Evolutionary conservation across 768 basidiomycete species (phyloP).

Genomic region (Mycena crocata): DNA sequence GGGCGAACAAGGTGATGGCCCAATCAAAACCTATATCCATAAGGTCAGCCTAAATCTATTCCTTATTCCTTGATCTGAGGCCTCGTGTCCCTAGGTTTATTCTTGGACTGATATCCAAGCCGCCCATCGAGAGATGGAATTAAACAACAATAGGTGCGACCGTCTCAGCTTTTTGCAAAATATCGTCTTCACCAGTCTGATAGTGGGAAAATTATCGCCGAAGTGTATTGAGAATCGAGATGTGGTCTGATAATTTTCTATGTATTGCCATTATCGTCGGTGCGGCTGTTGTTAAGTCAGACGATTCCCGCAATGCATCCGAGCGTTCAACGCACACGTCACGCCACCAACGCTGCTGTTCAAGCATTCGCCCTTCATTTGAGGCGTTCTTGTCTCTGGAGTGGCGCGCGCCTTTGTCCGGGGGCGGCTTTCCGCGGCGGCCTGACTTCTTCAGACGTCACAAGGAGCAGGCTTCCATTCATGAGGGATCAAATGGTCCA

Average conservation of each 20-base stretch:
- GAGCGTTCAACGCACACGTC: not conserved
- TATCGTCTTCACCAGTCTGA: conserved; percentile 15
- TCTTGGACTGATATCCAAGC: conserved; percentile 82
- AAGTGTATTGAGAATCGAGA: conserved; percentile 39
- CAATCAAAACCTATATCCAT: conserved; percentile 81
- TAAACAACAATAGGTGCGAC: conserved; percentile 61
- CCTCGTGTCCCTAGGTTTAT: conserved; percentile 66
- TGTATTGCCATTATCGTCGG: not conserved
- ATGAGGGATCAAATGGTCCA: not conserved
- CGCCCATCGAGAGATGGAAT: conserved; percentile 89
- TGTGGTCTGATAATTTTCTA: not conserved
- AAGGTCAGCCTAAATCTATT: conserved; percentile 59
- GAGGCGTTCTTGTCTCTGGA: not conserved
- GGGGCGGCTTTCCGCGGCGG: not conserved
- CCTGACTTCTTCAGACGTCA: conserved; percentile 15
- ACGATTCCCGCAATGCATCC: not conserved
- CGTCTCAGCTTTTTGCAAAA: conserved; percentile 28
- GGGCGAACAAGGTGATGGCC: conserved; percentile 64
- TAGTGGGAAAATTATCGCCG: conserved; percentile 62
- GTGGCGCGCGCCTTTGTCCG: not conserved
- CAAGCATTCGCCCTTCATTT: conserved; percentile 16
- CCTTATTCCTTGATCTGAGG: conserved; percentile 13
- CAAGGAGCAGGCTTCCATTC: conserved; percentile 16
- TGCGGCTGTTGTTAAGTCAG: not conserved
- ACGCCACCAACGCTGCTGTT: conserved; percentile 14